Base-by-base conservation (phyloP, 148 eudicot genomes). In the Vaccinium myrtillus region DNA sequence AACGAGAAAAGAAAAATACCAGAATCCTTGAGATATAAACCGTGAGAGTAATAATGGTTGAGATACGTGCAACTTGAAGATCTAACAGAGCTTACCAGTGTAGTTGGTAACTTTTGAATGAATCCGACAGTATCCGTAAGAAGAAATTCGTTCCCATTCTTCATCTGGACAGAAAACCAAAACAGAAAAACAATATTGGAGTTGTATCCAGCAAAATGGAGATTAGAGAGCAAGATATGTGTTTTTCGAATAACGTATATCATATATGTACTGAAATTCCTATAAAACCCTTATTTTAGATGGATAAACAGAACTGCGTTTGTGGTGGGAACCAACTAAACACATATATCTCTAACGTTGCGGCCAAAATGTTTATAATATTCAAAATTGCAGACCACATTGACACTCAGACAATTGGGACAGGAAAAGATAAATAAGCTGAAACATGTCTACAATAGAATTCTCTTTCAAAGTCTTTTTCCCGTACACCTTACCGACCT, bases 121-220 rank as follows among this genome's bases (percentile, higher is more conserved):
- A 97, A 97, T 65, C 99, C 99, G 3, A 97, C 99, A 74, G 99
- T 97, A 90, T 97, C 99, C 2, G 99, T 93, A 77, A 97, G 89
- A 84, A 97, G 91, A 89, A 96, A 96, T 86, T 92, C 97, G 87
- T 91, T 94, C 79, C 94, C 95, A 78, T 93, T 94, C 89, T 92
- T 96, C 95, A 91, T 90, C 98, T 96, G 87, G 63, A 86, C 78
- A 50, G 23, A 48, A n/a, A 78, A 15, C 49, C 67, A 83, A 23
- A 4, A 14, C 46, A 50, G 8, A 32, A 78, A 18, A 50, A 50
- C 53, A 70, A 50, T 39, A 67, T 8, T 8, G 18, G 18, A 75
- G 53, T 51, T 27, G 23, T 73, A 71, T 21, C 50, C 75, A 50
- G 11, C 36, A 25, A 79, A 49, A 46, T 61, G 61, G 16, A 5